These are phyloP conservation scores for Lactarius evosmus DNA, from an alignment of 768 basidiomycete species.

Conservation along the genomic window DNA sequence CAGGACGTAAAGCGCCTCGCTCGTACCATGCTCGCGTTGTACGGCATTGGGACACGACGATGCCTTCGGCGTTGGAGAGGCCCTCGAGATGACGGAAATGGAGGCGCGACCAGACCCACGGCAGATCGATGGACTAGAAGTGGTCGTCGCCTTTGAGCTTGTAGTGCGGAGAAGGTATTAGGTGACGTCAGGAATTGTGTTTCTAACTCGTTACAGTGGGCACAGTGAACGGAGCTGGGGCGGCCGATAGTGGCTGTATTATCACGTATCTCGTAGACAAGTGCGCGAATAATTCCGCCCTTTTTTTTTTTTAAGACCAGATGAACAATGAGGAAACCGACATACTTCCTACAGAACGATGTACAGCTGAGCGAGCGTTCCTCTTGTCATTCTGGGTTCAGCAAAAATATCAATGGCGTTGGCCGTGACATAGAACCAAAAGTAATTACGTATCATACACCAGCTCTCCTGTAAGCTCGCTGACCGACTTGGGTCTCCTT, in stretches of 20 bases:
- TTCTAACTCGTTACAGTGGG: conserved; percentile 36
- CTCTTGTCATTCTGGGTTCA: conserved; percentile 65
- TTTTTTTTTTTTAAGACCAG: neutral
- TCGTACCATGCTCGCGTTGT: conserved; percentile 63
- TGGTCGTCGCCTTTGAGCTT: conserved; percentile 59
- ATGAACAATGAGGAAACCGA: neutral
- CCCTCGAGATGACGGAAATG: conserved; percentile 59
- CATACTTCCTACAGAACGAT: neutral
- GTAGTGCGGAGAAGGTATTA: conserved; percentile 47
- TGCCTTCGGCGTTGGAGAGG: conserved; percentile 57
- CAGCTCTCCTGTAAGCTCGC: conserved; percentile 54
- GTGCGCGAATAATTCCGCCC: conserved; percentile 35
- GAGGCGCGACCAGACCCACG: conserved; percentile 46
- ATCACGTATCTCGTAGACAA: conserved; percentile 73
- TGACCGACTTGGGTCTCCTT: conserved; percentile 13
- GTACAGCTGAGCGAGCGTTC: conserved; percentile 61
- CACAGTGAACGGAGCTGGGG: conserved; percentile 73
- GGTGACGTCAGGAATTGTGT: neutral
- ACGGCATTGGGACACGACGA: conserved; percentile 64
- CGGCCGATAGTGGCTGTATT: conserved; percentile 73
- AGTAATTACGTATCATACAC: conserved; percentile 59
- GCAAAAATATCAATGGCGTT: conserved; percentile 60
- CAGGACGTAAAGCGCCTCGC: conserved; percentile 62
- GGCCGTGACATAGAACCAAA: conserved; percentile 71
- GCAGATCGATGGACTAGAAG: conserved; percentile 51